A percentile compares a stretch with the other conserved stretches of the same genome.
These are phyloP conservation scores for Tubosaeta sp. DNA, from an alignment of 768 basidiomycete genomes.

Conservation along the genomic window DNA sequence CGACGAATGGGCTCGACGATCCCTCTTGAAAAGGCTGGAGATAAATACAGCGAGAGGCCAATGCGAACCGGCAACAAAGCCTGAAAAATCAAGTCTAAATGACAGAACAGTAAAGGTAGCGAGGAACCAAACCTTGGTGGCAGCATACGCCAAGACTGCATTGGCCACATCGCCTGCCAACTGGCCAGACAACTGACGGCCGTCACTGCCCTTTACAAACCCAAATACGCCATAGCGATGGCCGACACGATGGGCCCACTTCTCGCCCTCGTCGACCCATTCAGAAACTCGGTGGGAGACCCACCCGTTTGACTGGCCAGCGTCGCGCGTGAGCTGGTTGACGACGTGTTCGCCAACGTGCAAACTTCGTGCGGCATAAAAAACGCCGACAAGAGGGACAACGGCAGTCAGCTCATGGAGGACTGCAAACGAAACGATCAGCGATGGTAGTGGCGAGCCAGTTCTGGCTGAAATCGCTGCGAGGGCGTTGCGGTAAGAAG, in stretches of 20 bases:
- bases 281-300: slow-evolving; percentile 38
- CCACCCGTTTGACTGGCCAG: slow-evolving; percentile 33
- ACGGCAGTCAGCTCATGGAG: slow-evolving; percentile 86
- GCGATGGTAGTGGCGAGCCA: slow-evolving; percentile 70
- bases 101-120: background rate
- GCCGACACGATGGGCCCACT: slow-evolving; percentile 67
- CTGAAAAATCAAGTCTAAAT: slow-evolving; percentile 34
- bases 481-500: slow-evolving; percentile 52
- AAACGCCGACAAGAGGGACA: slow-evolving; percentile 68
- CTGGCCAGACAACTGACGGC: slow-evolving; percentile 27
- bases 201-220: slow-evolving; percentile 48
- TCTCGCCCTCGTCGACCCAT: slow-evolving; percentile 79
- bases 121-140: slow-evolving; percentile 58
- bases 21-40: slow-evolving; percentile 66
- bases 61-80: slow-evolving; percentile 71
- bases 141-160: slow-evolving; percentile 74
- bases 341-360: slow-evolving; percentile 70
- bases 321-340: slow-evolving; percentile 27
- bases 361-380: slow-evolving; percentile 61
- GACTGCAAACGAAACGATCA: slow-evolving; percentile 72
- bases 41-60: slow-evolving; percentile 64
- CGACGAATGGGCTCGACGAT: slow-evolving; percentile 60
- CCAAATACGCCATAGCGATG: slow-evolving; percentile 79
- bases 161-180: slow-evolving; percentile 79
- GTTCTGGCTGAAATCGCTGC: slow-evolving; percentile 61